Evolutionary conservation across 2,329 filamentous ascomycete genomes (phyloP), one percentile per base, ranked within the genome.

Genomic region (Colletotrichum coccodes): DNA sequence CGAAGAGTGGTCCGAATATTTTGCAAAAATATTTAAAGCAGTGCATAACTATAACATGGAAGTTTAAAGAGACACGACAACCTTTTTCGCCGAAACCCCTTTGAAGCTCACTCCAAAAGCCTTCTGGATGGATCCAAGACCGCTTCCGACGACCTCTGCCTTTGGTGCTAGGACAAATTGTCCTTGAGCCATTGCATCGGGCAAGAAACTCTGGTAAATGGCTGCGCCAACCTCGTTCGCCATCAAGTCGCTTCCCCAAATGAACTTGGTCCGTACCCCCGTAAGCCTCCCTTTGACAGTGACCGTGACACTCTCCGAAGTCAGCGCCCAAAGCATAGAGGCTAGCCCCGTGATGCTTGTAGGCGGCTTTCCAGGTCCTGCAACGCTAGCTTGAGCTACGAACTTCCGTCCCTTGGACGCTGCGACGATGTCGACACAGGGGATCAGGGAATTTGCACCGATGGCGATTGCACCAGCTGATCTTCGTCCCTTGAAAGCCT

Each of bases 201-300:
- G 74, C 9, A 76, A 64, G 42, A 66, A 77, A 18, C 74, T 73
- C 16, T 21, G 58, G 64, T 73, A 78, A 11, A 76, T 63, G 9
- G 71, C 72, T 6, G 68, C 65, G 3, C 74, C 75, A 18, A 74
- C 61, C 8, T 75, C 72, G 26, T 71, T 74, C 11, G 74, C 72
- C 14, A 60, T 54, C 3, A 68, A 14, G 11, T 58, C 52, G 18
- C 60, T 65, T 9, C 72, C 75, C 71, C 80, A 76, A 42, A 80
- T 76, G 63, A 71, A 80, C 16, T 78, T 78, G 2, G 72, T 71
- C 53, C 75, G 76, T 11, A 81, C 76, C 46, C 76, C 79, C 0
- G 70, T 74, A 3, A 77, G 73, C 7, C 77, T 73, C 9, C 75
- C 70, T 2, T 67, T 50, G 8, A 78, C 73, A 9, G 38, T 44